phyloP scores from a whole-genome alignment of 1,139 yeast genomes.

The Candida sanyaensis region DNA sequence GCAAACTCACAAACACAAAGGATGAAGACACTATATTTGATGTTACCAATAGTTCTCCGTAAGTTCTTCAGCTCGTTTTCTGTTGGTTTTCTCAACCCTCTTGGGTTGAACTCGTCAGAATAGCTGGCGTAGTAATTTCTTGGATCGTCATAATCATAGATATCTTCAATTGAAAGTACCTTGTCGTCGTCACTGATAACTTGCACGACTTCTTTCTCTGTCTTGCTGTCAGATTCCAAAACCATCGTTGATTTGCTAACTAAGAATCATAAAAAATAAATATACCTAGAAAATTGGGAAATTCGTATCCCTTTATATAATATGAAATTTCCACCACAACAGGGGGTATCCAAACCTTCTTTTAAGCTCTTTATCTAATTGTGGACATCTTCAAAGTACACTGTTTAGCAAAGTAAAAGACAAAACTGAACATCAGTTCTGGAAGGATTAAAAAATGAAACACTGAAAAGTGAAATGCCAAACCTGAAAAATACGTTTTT shows the following conservation, averaged over 20 bases:
- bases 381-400: no score
- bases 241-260: neutral
- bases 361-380: no score
- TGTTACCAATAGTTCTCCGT: slow-evolving; percentile 37
- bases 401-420: no score
- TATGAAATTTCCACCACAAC: no score
- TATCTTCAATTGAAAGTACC: slow-evolving; percentile 14
- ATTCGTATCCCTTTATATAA: no score
- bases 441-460: no score
- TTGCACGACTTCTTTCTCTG: neutral
- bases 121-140: slow-evolving; percentile 26
- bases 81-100: slow-evolving; percentile 37
- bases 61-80: slow-evolving; percentile 46
- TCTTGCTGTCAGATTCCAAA: neutral
- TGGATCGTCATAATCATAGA: slow-evolving; percentile 26
- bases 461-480: no score
- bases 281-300: no score
- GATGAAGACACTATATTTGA: slow-evolving; percentile 29
- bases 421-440: no score
- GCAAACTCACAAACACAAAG: slow-evolving; percentile 47
- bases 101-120: slow-evolving; percentile 34
- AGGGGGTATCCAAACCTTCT: no score
- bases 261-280: no score
- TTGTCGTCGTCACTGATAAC: slow-evolving; percentile 1
- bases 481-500: no score